A percentile compares a stretch with the other conserved stretches of the same genome.
Evolutionary conservation across 108 stramenopile species (phyloP).

Genomic region (Stephanodiscus minutulus): DNA sequence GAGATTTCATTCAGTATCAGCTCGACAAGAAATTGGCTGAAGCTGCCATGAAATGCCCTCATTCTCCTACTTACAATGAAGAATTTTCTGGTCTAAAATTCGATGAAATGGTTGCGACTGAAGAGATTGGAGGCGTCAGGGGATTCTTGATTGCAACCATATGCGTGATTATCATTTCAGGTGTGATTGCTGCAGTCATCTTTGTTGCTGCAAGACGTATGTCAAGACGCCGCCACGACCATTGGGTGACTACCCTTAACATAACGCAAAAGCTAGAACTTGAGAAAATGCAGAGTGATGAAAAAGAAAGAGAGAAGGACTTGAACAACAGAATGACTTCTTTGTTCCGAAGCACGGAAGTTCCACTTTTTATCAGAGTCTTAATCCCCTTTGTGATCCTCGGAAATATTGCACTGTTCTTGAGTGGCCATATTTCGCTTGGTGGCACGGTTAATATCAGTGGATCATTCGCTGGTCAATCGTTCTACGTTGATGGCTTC

Average conservation of each 20-base stretch:
- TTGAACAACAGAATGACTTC: conserved; percentile 55
- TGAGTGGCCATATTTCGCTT: neutral
- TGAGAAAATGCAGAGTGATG: conserved; percentile 31
- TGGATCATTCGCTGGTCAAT: neutral
- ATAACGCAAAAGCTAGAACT: conserved; percentile 37
- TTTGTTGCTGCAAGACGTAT: conserved; percentile 33
- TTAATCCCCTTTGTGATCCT: conserved; percentile 67
- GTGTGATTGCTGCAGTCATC: conserved; percentile 33
- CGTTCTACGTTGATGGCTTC: conserved; percentile 52
- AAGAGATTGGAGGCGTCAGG: conserved; percentile 26
- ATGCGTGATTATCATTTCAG: conserved; percentile 23
- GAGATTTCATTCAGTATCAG: conserved; percentile 56
- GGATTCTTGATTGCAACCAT: conserved; percentile 51
- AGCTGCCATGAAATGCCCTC: conserved; percentile 66
- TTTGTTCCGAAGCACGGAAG: conserved; percentile 50
- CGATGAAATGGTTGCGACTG: conserved; percentile 24
- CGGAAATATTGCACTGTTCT: conserved; percentile 51
- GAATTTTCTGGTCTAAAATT: conserved; percentile 42
- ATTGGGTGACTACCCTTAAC: conserved; percentile 55
- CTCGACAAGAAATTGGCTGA: conserved; percentile 69
- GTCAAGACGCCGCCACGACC: conserved; percentile 48
- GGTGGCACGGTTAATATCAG: neutral
- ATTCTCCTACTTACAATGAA: conserved; percentile 50
- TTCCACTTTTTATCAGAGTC: conserved; percentile 54
- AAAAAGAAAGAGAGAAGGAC: conserved; percentile 33